These are phyloP conservation scores for Discostella pseudostelligera DNA, from an alignment of 108 stramenopile genomes.

Conservation along the genomic window DNA sequence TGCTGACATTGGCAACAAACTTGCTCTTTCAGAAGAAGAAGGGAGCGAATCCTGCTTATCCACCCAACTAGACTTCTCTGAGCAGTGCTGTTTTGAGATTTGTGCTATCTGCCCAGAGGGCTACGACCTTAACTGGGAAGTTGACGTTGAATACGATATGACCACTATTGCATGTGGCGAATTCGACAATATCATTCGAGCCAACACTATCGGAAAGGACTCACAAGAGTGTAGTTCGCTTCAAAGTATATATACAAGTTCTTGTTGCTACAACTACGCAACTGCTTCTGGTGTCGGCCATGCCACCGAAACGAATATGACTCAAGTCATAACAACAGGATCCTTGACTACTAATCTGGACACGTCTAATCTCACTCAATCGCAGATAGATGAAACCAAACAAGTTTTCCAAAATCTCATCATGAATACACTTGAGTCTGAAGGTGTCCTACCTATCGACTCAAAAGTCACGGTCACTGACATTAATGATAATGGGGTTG, in stretches of 20 bases:
- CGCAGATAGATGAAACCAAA: constrained; percentile 17
- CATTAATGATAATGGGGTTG: constrained; percentile 10
- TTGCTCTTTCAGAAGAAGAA: constrained; percentile 40
- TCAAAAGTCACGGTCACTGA: constrained; percentile 20
- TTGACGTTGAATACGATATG: constrained; percentile 43
- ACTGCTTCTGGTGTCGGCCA: constrained; percentile 21
- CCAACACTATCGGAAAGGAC: constrained; percentile 26
- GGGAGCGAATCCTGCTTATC: constrained; percentile 32
- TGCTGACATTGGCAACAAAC: constrained; percentile 36
- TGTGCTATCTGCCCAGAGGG: constrained; percentile 45
- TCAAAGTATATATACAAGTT: constrained; percentile 40
- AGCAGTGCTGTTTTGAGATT: constrained; percentile 33
- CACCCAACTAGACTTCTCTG: constrained; percentile 19
- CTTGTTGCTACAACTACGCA: constrained; percentile 50
- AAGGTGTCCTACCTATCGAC: constrained; percentile 4
- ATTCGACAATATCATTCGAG: constrained; percentile 37
- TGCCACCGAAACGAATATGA: background rate
- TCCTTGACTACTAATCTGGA: constrained; percentile 19
- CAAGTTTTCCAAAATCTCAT: constrained; percentile 18
- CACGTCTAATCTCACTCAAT: constrained; percentile 12
- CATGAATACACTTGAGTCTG: constrained; percentile 14
- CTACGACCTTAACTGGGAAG: constrained; percentile 46
- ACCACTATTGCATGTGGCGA: constrained; percentile 39
- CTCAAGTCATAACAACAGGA: constrained; percentile 12
- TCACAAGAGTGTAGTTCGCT: constrained; percentile 34